Percentiles rank a stretch among this genome's conserved stretches.
phyloP scores from a whole-genome alignment of 164 flowering plant genomes.

The Nymphaea thermarum region DNA sequence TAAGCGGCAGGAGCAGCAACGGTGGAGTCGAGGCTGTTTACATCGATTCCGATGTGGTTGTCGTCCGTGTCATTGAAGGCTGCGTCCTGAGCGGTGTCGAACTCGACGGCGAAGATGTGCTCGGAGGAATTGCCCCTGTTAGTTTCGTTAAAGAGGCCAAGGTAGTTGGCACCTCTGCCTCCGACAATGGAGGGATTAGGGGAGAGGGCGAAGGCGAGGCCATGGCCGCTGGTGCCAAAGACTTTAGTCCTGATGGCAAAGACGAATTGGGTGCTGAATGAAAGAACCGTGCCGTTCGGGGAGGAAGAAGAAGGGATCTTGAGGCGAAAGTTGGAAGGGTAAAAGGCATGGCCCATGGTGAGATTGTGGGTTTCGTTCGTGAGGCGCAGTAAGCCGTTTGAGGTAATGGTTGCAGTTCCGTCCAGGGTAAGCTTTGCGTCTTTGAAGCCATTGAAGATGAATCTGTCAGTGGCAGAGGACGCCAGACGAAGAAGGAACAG shows the following conservation, averaged over 20 bases:
- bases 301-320: conserved; percentile 9
- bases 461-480: conserved; percentile 2
- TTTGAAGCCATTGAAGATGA: conserved; percentile 26
- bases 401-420: conserved; percentile 14
- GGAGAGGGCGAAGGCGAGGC: conserved; percentile 32
- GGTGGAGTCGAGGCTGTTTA: conserved; percentile 19
- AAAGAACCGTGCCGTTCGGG: conserved; percentile 17
- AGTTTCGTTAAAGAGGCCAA: conserved; percentile 26
- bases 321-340: conserved; percentile 8
- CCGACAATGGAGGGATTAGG: conserved; percentile 17
- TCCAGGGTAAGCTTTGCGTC: conserved; percentile 6
- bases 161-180: conserved; percentile 17
- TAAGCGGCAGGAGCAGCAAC: conserved; percentile 15
- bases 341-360: conserved; percentile 36
- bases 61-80: conserved; percentile 8
- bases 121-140: conserved; percentile 13
- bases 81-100: conserved; percentile 32
- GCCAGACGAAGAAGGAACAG: not conserved
- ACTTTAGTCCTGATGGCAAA: conserved; percentile 19
- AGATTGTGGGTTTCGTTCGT: conserved; percentile 16
- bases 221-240: conserved; percentile 17
- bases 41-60: conserved; percentile 38
- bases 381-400: conserved; percentile 24
- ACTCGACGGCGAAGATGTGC: conserved; percentile 33
- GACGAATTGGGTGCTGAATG: conserved; percentile 37